Base-by-base conservation (phyloP, 768 basidiomycete species). In the Boletus sensibilis region DNA sequence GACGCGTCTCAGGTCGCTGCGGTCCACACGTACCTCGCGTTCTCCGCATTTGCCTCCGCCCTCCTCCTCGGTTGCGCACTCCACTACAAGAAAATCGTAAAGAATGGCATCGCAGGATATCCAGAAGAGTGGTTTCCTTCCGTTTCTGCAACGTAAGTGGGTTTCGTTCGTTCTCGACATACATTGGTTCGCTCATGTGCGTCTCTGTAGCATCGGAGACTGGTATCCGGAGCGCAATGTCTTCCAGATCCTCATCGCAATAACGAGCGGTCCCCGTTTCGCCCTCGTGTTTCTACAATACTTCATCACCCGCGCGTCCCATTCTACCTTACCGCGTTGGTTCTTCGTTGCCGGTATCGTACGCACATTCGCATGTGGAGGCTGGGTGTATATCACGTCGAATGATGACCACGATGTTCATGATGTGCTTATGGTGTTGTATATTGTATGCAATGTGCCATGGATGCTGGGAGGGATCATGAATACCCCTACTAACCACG, bases 51-150 rank as follows among this genome's bases (percentile, higher is more conserved):
- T 67, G 31, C 72, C 25, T 67, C 75, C 5, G 88, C 92, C 2
- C 77, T 96, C 29, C 53, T 77, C 23, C 62, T 92, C 33, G 92
- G 85, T 0, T 83, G 80, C 60, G 65, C 77, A 0, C 77, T 90
- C n/a, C 89, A 94, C 68, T 94, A 88, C 76, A 81, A 82, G 61
- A 87, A 88, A 67, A 84, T 96, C 29, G 91, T 93, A 37, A 91
- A 89, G 76, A 96, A 96, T 66, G 82, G 79, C 14, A 81, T 94
- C 12, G 88, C 88, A 47, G 85, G 80, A 14, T 95, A 88, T 64
- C 93, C 93, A 0, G 74, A 92, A 46, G 93, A 96, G 67, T 94
- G 89, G 89, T 90, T 91, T 60, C 94, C 94, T 8, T 93, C 91
- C 5, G 94, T 96, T 10, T 91, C 90, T 38, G 86, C 88, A 13